Conservation (phyloP, 129 eudicot genomes). For the Glebionis coronaria region DNA sequence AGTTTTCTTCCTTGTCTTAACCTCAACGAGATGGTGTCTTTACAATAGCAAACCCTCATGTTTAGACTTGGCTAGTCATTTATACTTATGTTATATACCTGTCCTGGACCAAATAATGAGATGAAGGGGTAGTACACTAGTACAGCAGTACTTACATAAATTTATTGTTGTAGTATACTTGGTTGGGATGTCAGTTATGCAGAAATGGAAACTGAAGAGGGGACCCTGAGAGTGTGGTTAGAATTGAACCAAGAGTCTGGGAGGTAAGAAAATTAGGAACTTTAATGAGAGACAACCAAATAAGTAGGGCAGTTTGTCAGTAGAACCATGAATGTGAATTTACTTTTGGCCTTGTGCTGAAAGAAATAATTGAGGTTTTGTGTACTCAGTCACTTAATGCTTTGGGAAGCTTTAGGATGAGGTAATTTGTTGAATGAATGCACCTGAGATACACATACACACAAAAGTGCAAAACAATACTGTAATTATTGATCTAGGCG, state of each 20-base stretch:
- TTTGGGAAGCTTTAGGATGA: slow-evolving; percentile 29
- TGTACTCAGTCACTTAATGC: slow-evolving; percentile 20
- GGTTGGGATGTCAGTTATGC: slow-evolving; percentile 24
- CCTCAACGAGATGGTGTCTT: neutral
- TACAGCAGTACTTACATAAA: slow-evolving; percentile 5
- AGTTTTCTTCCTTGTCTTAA: neutral
- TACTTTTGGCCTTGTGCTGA: slow-evolving; percentile 27
- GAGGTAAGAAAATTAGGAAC: slow-evolving; percentile 23
- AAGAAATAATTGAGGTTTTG: slow-evolving; percentile 30
- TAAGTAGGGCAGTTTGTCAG: slow-evolving; percentile 34
- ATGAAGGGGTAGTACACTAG: slow-evolving; percentile 5
- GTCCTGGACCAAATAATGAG: slow-evolving; percentile 8
- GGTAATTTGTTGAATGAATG: slow-evolving; percentile 23
- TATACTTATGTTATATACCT: too few species aligned
- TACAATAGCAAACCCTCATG: too few species aligned
- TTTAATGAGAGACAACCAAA: slow-evolving; percentile 34
- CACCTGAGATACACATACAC: slow-evolving; percentile 12
- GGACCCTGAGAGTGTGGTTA: slow-evolving; percentile 28
- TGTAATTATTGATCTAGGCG: slow-evolving; percentile 12
- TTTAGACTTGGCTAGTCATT: too few species aligned
- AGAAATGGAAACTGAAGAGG: slow-evolving; percentile 33
- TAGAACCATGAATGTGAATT: slow-evolving; percentile 32
- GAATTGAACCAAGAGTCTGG: slow-evolving; percentile 16
- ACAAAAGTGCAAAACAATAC: neutral
- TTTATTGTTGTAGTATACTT: slow-evolving; percentile 10